These are phyloP conservation scores for Gentiana straminea DNA, from an alignment of 257 asterid species.

Conservation along the genomic window DNA sequence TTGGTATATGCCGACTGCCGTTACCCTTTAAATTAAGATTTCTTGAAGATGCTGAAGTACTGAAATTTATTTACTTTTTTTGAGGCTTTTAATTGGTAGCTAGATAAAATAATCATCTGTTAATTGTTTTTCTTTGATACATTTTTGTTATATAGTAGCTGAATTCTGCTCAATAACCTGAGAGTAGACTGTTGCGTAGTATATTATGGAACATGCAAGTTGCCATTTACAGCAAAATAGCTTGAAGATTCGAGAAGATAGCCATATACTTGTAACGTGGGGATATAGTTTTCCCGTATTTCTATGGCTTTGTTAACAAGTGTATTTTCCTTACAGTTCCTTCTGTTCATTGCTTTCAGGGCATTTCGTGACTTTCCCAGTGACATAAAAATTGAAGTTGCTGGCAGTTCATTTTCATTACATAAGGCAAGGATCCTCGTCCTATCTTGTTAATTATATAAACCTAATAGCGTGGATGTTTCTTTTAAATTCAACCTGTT, in stretches of 20 bases:
- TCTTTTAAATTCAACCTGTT: too few species aligned
- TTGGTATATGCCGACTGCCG: too few species aligned
- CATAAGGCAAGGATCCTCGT: conserved; percentile 53
- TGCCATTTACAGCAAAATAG: background rate
- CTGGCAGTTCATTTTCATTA: conserved; percentile 62
- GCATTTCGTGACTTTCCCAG: conserved; percentile 91
- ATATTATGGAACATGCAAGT: background rate
- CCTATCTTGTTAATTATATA: background rate
- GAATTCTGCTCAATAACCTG: background rate
- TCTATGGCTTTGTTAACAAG: background rate
- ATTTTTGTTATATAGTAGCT: too few species aligned
- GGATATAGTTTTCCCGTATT: background rate
- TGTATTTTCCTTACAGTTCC: background rate
- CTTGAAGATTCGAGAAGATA: background rate
- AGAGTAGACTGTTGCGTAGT: background rate
- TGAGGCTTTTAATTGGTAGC: too few species aligned
- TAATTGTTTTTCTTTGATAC: too few species aligned
- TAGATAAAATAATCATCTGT: too few species aligned
- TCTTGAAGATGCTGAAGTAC: too few species aligned
- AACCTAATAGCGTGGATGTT: too few species aligned
- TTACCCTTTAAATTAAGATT: too few species aligned
- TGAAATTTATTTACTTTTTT: too few species aligned
- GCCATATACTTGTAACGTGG: background rate
- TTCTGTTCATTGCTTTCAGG: conserved; percentile 27
- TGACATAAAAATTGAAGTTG: conserved; percentile 74